Evolutionary conservation across 352 stramenopile genomes (phyloP).

Genomic region (Plasmopara viticola): DNA sequence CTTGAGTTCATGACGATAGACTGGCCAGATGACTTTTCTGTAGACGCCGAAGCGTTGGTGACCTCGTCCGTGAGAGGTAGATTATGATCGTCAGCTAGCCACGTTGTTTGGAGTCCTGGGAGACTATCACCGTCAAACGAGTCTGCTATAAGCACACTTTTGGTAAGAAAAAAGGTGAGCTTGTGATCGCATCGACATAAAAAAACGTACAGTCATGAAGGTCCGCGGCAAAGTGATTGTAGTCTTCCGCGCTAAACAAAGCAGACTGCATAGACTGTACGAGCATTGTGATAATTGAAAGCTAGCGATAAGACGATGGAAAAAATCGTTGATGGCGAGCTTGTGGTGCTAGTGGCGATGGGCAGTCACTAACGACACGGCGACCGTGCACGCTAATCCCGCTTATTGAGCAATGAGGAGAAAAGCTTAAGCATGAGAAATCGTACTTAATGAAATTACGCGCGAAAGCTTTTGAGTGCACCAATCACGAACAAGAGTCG

Average conservation of each 20-base stretch:
- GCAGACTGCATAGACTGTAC: slow-evolving; percentile 20
- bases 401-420: slow-evolving; percentile 11
- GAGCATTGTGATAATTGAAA: slow-evolving; percentile 1
- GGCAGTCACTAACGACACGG: too few relatives aligned
- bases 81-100: slow-evolving; percentile 44
- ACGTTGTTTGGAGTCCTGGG: slow-evolving; percentile 29
- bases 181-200: background rate
- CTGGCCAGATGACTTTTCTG: slow-evolving; percentile 27
- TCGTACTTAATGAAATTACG: slow-evolving; percentile 26
- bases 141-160: slow-evolving; percentile 10
- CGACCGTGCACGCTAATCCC: slow-evolving; percentile 6
- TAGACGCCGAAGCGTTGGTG: slow-evolving; percentile 17
- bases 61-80: slow-evolving; percentile 29
- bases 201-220: slow-evolving; percentile 21
- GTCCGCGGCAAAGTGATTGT: slow-evolving; percentile 14
- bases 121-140: slow-evolving; percentile 25
- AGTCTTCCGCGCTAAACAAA: slow-evolving; percentile 28
- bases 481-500: background rate
- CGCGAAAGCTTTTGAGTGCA: slow-evolving; percentile 17
- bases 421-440: background rate
- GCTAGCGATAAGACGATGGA: background rate
- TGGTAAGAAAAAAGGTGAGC: slow-evolving; percentile 2
- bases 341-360: background rate
- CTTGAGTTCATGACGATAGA: slow-evolving; percentile 29
- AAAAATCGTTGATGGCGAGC: background rate